Evolutionary conservation across 176 grass and related monocot genomes (phyloP).

Genomic region (Ananas comosus): DNA sequence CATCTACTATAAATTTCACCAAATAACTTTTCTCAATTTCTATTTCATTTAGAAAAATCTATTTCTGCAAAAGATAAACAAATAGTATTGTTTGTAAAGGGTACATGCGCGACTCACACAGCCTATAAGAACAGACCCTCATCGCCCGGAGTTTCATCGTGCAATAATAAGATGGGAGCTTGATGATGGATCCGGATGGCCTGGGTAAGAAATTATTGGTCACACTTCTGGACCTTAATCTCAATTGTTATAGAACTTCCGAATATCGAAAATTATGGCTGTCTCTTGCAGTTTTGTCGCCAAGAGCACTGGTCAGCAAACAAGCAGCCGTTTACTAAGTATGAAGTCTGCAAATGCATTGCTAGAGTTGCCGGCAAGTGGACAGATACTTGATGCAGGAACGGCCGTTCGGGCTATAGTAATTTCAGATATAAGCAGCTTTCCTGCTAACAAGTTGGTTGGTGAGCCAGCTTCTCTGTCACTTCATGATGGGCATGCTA

Average conservation of each 20-base stretch:
- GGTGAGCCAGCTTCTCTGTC: slow-evolving; percentile 1
- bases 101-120: slow-evolving; percentile 54
- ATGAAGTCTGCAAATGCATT: slow-evolving; percentile 97
- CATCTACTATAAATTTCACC: too few relatives aligned
- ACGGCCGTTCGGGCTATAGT: slow-evolving; percentile 58
- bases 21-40: not conserved
- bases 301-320: slow-evolving; percentile 82
- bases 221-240: slow-evolving; percentile 1
- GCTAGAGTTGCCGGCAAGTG: slow-evolving; percentile 53
- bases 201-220: slow-evolving; percentile 56
- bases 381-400: slow-evolving; percentile 49
- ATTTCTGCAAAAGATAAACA: not conserved
- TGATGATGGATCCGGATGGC: slow-evolving; percentile 82
- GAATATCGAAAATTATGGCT: not conserved
- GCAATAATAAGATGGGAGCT: slow-evolving; percentile 72
- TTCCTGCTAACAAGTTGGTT: slow-evolving; percentile 22
- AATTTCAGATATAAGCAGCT: slow-evolving; percentile 52
- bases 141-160: slow-evolving; percentile 62
- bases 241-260: not conserved
- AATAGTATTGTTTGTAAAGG: slow-evolving; percentile 29
- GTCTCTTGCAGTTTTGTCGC: slow-evolving; percentile 47
- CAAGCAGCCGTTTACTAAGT: slow-evolving; percentile 80
- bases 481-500: slow-evolving; percentile 18
- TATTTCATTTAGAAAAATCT: slow-evolving; percentile 11
- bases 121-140: slow-evolving; percentile 48